Base-by-base conservation (phyloP, 108 stramenopile genomes). In the Skeletonema potamos region DNA sequence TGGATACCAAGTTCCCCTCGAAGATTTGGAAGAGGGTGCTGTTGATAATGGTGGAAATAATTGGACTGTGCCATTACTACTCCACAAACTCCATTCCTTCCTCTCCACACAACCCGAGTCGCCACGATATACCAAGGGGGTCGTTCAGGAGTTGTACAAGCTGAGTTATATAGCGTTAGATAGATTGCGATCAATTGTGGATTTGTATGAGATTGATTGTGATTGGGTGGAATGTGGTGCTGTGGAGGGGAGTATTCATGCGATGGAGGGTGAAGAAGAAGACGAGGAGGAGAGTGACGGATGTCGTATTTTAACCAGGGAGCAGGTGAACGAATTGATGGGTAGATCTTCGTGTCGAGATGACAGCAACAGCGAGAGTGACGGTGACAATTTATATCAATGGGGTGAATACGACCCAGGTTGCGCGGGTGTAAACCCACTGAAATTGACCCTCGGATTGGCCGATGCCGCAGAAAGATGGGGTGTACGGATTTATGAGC, bases 181-280 rank as follows among this genome's bases (percentile, higher is more conserved):
- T 62, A 32, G 76, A 27, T 48, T 77, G 26, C 36, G 68, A 6
- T 51, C 58, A 17, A 58, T 77, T 48, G 76, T 77, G 3, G 24
- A 70, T 2, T 44, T 17, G 62, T 77, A 77, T 58, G 58, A 68
- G 24, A 77, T 77, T 56, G 76, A 77, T 65, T 77, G 76, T 56
- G 76, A 63, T 65, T 77, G 76, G 76, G 34, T 64, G 6, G 76
- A 77, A 27, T 54, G 51, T 33, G 76, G 76, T 27, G 54, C 41
- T 15, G 62, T 77, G 57, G 63, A 77, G 63, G 76, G 66, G 10
- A 64, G 68, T 48, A 77, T 77, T 32, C 63, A 59, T 58, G 22
- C 57, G 7, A 33, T 44, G 44, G 26, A n/a, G 27, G 32, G 54
- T 1, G 64, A 66, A 2, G 65, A 58, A 12, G 65, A 54, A 1